Conservation (phyloP, 495 filamentous ascomycete genomes). For the Halenospora varia region DNA sequence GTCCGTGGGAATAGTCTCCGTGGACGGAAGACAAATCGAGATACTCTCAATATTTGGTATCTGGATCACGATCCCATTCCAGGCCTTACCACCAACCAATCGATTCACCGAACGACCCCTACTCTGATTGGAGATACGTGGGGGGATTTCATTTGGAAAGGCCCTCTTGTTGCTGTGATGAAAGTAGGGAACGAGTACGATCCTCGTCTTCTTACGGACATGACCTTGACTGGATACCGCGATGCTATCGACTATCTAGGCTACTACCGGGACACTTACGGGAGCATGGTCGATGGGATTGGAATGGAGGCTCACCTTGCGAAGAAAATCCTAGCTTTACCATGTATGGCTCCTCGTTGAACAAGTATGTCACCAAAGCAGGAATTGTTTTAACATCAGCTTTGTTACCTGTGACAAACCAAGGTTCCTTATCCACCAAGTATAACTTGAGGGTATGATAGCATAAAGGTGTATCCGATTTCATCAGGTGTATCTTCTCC, state of each 20-base stretch:
- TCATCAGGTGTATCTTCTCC: too few species aligned
- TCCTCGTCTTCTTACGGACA: not conserved
- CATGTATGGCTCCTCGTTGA: too few species aligned
- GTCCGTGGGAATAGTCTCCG: not conserved
- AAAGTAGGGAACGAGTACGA: not conserved
- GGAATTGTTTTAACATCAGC: too few species aligned
- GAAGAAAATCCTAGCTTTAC: not conserved
- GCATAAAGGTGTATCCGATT: too few species aligned
- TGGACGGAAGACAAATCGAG: not conserved
- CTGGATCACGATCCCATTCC: not conserved
- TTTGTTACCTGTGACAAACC: too few species aligned
- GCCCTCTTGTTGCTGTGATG: not conserved
- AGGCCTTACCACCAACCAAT: not conserved
- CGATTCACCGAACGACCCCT: not conserved
- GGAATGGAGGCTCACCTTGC: not conserved
- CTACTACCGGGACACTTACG: not conserved
- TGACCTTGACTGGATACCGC: not conserved
- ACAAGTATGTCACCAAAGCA: too few species aligned
- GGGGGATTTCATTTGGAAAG: not conserved
- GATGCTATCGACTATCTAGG: slow-evolving; percentile 1
- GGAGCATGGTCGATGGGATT: not conserved
- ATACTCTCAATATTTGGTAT: not conserved
- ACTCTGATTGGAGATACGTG: not conserved
- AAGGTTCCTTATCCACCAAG: too few species aligned
- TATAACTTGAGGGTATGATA: too few species aligned